phyloP scores from a whole-genome alignment of 345 rosid genomes.

The Corchorus capsularis region DNA sequence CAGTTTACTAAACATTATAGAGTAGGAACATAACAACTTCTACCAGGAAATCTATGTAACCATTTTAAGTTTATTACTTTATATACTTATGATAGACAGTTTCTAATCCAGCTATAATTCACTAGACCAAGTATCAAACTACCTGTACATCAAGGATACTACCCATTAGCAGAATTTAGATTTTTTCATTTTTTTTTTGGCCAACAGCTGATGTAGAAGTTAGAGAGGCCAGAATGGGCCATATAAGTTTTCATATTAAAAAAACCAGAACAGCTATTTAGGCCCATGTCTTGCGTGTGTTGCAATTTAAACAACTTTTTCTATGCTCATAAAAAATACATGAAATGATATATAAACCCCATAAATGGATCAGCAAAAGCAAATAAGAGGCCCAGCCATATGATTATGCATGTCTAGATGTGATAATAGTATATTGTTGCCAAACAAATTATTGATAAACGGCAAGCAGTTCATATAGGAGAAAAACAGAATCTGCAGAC shows the following conservation, averaged over 20 bases:
- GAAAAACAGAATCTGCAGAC: background rate
- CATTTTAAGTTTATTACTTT: background rate
- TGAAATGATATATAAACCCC: constrained; percentile 5
- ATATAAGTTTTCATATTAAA: background rate
- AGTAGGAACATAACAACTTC: constrained; percentile 11
- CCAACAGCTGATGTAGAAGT: background rate
- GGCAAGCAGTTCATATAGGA: constrained; percentile 16
- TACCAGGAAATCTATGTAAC: background rate
- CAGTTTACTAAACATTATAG: background rate
- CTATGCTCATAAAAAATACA: background rate
- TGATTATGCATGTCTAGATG: constrained; percentile 6
- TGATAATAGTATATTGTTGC: background rate
- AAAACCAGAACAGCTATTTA: background rate
- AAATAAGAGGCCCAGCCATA: background rate
- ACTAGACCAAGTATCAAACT: background rate
- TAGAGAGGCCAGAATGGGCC: background rate
- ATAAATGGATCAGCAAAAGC: background rate
- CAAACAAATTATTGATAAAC: constrained; percentile 8
- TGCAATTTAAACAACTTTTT: background rate
- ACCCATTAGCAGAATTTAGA: constrained; percentile 5
- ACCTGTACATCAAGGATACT: constrained; percentile 14
- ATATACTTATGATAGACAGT: background rate
- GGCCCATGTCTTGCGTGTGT: background rate
- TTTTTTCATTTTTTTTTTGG: no score
- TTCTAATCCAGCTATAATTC: background rate